A percentile compares a stretch with the other conserved stretches of the same genome.
phyloP scores from a whole-genome alignment of 2,329 filamentous ascomycete species.

The Fonsecaea multimorphosa region DNA sequence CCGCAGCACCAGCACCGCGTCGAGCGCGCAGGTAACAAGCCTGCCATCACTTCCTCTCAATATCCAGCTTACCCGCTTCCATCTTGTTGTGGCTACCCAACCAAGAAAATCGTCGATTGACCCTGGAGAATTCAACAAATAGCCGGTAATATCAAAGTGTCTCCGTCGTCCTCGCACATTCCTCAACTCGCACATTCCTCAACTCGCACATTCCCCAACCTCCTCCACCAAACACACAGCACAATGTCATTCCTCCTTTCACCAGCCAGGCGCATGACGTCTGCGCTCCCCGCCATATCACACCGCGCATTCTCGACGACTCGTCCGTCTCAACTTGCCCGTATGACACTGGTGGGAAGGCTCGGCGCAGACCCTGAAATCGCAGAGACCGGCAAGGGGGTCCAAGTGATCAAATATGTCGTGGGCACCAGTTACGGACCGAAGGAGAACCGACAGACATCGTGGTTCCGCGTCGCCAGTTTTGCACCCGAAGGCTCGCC shows the following conservation, averaged over 20 bases:
- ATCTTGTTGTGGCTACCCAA: background rate
- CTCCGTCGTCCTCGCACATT: background rate
- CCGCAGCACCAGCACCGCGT: constrained; percentile 12
- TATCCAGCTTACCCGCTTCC: background rate
- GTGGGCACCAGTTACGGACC: constrained; percentile 73
- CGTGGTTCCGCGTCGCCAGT: constrained; percentile 81
- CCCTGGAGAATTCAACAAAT: background rate
- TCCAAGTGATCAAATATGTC: constrained; percentile 77
- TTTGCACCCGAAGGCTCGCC: constrained; percentile 68
- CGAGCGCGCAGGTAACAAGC: constrained; percentile 9
- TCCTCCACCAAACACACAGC: constrained; percentile 1
- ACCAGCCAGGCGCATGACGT: constrained; percentile 59
- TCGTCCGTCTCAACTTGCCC: constrained; percentile 67
- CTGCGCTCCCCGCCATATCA: constrained; percentile 48
- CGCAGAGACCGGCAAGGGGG: constrained; percentile 71
- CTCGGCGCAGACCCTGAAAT: constrained; percentile 81
- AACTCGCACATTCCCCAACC: constrained; percentile 5
- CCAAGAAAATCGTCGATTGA: background rate
- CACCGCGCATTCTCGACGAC: constrained; percentile 78
- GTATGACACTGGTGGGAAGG: constrained; percentile 85
- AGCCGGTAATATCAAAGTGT: background rate
- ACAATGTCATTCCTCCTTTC: constrained; percentile 46
- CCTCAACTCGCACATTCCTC: constrained; percentile 2
- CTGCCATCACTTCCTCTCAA: background rate
- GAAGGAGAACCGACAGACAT: constrained; percentile 74